Conservation (phyloP, 169 alveolate genomes). For the Plasmodium billcollinsi region DNA sequence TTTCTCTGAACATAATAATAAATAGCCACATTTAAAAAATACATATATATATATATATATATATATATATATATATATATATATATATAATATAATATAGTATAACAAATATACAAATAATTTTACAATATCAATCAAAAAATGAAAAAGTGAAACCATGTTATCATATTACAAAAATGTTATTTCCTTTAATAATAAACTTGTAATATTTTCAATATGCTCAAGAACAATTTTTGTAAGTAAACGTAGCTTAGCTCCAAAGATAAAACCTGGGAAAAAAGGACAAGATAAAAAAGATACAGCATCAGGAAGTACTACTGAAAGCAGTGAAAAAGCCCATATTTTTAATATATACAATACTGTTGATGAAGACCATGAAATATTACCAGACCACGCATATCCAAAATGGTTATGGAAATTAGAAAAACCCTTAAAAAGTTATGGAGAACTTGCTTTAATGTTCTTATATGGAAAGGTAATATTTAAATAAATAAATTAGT, state of each 20-base stretch:
- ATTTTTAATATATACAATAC: conserved; percentile 84
- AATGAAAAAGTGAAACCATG: conserved; percentile 20
- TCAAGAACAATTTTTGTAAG: conserved; percentile 47
- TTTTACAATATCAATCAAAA: background rate
- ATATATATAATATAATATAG: background rate
- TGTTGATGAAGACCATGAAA: conserved; percentile 81
- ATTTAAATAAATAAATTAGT: background rate
- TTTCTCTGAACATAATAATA: no score
- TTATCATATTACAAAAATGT: conserved; percentile 14
- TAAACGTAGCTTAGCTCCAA: conserved; percentile 39
- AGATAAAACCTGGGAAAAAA: conserved; percentile 74
- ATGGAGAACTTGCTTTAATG: conserved; percentile 87
- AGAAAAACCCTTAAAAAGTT: conserved; percentile 84
- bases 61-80: background rate
- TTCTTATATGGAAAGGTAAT: conserved; percentile 84
- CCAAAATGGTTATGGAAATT: conserved; percentile 87
- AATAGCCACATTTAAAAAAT: background rate
- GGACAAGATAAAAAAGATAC: conserved; percentile 75
- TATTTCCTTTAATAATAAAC: background rate
- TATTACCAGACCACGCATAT: conserved; percentile 85
- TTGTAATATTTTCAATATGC: conserved; percentile 9
- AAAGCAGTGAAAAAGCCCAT: conserved; percentile 80
- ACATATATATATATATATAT: background rate
- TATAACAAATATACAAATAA: background rate
- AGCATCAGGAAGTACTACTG: conserved; percentile 56